Percentiles rank a stretch among this genome's conserved stretches.
Evolutionary conservation across 108 stramenopile species (phyloP).

Genomic region (Discostella pseudostelligera): DNA sequence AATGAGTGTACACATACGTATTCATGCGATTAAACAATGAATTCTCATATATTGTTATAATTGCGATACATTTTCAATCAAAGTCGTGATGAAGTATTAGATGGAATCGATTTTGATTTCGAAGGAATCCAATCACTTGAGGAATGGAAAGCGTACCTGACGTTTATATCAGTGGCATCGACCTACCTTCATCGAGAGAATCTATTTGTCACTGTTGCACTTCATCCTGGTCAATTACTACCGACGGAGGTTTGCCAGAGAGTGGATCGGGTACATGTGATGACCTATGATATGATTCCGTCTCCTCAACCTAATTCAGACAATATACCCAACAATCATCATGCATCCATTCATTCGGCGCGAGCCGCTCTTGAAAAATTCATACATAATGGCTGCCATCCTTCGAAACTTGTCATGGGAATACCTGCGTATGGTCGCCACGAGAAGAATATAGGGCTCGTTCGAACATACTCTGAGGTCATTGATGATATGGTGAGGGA

Average conservation of each 20-base stretch:
- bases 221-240: constrained; percentile 54
- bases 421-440: constrained; percentile 72
- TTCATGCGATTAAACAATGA: too few species aligned
- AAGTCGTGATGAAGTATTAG: constrained; percentile 34
- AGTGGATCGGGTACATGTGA: constrained; percentile 65
- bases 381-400: constrained; percentile 23
- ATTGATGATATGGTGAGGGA: constrained; percentile 42
- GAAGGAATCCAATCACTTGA: constrained; percentile 36
- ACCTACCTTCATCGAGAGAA: constrained; percentile 23
- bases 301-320: neutral
- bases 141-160: constrained; percentile 41
- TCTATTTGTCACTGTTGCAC: constrained; percentile 43
- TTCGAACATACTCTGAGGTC: constrained; percentile 68
- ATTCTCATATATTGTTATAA: too few species aligned
- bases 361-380: constrained; percentile 19
- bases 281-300: constrained; percentile 72
- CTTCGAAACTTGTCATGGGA: constrained; percentile 63
- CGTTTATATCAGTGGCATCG: constrained; percentile 30
- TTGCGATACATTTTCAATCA: too few species aligned
- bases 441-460: constrained; percentile 32
- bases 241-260: constrained; percentile 27
- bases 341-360: constrained; percentile 22
- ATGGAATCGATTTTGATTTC: constrained; percentile 60
- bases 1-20: too few species aligned
- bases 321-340: constrained; percentile 5